These are phyloP conservation scores for Trapa bicornis DNA, from an alignment of 345 rosid genomes.

Conservation along the genomic window DNA sequence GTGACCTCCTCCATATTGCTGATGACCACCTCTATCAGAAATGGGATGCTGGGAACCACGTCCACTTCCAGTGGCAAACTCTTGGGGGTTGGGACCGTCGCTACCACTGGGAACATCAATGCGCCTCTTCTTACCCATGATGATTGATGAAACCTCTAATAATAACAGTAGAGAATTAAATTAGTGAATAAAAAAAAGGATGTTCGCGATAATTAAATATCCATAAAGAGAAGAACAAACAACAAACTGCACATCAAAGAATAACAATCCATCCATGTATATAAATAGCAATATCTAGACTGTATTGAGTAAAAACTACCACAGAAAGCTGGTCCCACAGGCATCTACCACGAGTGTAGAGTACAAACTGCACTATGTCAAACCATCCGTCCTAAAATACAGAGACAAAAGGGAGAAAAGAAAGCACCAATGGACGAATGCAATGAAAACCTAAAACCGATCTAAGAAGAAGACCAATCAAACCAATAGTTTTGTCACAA, in stretches of 20 bases:
- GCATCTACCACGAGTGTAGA: no score
- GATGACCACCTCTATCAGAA: neutral
- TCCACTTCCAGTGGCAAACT: slow-evolving; percentile 26
- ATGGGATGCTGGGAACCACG: slow-evolving; percentile 38
- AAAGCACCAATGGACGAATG: neutral
- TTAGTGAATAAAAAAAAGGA: no score
- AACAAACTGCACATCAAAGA: no score
- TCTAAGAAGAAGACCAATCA: neutral
- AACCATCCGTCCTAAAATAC: neutral
- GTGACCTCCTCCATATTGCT: slow-evolving; percentile 10
- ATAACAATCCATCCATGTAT: no score
- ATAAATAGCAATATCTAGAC: no score
- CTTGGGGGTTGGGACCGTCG: slow-evolving; percentile 61
- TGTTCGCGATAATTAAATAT: no score
- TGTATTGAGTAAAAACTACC: no score
- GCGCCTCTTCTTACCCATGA: slow-evolving; percentile 74
- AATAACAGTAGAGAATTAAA: neutral
- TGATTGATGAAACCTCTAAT: slow-evolving; percentile 13
- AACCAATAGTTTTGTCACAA: neutral
- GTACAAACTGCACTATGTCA: no score
- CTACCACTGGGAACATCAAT: slow-evolving; percentile 42
- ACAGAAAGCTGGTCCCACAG: no score
- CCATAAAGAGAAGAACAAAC: no score
- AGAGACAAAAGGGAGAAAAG: neutral
- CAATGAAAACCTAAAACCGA: neutral